Base-by-base conservation (phyloP, 2,329 filamentous ascomycete genomes). In the Parastagonospora nodorum region DNA sequence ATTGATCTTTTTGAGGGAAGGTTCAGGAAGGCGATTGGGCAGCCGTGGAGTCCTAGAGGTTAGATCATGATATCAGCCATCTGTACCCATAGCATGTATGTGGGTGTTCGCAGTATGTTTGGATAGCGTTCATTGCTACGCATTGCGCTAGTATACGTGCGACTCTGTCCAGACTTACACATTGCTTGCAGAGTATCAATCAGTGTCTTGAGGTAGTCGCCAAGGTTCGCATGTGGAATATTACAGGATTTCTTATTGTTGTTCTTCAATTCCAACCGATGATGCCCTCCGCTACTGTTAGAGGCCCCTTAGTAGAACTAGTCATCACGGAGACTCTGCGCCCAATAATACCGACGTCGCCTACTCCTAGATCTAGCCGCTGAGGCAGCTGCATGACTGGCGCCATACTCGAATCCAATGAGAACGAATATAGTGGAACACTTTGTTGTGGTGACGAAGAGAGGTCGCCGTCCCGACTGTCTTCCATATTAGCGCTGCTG, bases 241-340 rank as follows among this genome's bases (percentile, higher is more conserved):
- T 24, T 24, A 5, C 5, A 24, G 19, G 19, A 24, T 5, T 24
- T 24, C 5, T 5, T 24, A 3, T 24, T 24, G 19, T 24, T 24
- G 5, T 24, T 24, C 19, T 24, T 64, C 40, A 73, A 46, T 73
- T 73, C 69, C 69, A 73, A 2, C 69, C 70, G 43, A 71, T 63
- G 9, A 73, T 64, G 0, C 69, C 70, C 45, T 72, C 67, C 0
- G 68, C 69, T 0, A 73, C 39, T 0, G 51, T 60, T 43, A 59
- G 32, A 2, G 60, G 56, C 1, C 57, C 65, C 15, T 45, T 48
- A 7, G 27, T 53, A 24, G 62, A 63, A 8, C 60, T 57, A 0
- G 49, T 65, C 66, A 73, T 65, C 0, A 73, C 55, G 2, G 66
- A 68, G 0, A 73, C 54, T 15, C 65, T 61, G n/a, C 70, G 53